Evolutionary conservation across 2,329 filamentous ascomycete genomes (phyloP).

Genomic region (Biscogniauxia sp.): DNA sequence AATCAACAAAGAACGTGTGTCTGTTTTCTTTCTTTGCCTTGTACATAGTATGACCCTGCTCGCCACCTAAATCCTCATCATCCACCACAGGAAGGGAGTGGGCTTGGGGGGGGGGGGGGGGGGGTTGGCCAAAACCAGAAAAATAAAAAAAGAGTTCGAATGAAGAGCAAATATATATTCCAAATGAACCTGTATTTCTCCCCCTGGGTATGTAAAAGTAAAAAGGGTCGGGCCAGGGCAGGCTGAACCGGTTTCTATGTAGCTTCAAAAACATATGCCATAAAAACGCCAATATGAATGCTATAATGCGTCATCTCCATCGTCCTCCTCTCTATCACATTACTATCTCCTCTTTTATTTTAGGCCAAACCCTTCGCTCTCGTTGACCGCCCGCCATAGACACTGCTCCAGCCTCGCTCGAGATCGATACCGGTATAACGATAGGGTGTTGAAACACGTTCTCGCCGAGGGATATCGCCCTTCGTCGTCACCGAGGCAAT

Average conservation of each 20-base stretch:
- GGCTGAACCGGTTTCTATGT: too few relatives aligned
- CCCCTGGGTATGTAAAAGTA: constrained; percentile 5
- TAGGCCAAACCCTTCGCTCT: constrained; percentile 89
- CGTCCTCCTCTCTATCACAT: too few relatives aligned
- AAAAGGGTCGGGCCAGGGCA: too few relatives aligned
- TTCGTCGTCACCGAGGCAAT: constrained; percentile 71
- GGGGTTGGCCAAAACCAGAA: too few relatives aligned
- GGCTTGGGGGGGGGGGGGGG: too few relatives aligned
- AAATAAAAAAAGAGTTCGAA: neutral
- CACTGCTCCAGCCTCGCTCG: constrained; percentile 65
- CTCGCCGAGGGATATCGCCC: constrained; percentile 78
- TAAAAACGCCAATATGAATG: neutral
- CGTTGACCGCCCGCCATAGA: constrained; percentile 82
- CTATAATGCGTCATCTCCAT: neutral
- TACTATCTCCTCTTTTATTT: constrained; percentile 18
- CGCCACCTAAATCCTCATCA: too few relatives aligned
- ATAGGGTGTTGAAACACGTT: constrained; percentile 87
- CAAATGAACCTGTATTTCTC: constrained; percentile 1
- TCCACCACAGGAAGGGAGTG: too few relatives aligned
- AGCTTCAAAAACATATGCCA: constrained; percentile 3
- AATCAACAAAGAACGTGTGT: too few relatives aligned
- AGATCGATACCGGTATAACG: constrained; percentile 69
- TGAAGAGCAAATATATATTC: constrained; percentile 6
- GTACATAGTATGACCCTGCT: too few relatives aligned
- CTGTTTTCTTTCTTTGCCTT: too few relatives aligned